Percentiles rank a stretch among this genome's conserved stretches.
phyloP scores from a whole-genome alignment of 495 filamentous ascomycete genomes.

The Amniculicola lignicola region DNA sequence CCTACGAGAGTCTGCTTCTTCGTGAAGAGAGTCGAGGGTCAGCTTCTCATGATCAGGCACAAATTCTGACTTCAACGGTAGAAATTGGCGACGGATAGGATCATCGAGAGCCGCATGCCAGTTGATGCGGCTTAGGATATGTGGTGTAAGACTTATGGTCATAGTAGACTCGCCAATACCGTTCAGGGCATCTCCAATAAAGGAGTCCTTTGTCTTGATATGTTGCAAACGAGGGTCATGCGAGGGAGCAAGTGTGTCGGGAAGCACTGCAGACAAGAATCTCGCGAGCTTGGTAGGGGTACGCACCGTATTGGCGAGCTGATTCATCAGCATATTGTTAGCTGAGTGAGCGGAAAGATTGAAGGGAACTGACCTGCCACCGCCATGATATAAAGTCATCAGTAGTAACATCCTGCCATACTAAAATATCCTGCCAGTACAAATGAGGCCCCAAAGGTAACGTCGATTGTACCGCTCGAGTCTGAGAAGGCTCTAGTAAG shows the following conservation, averaged over 20 bases:
- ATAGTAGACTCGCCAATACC: conserved; percentile 53
- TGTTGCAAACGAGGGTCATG: conserved; percentile 31
- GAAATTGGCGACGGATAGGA: conserved; percentile 54
- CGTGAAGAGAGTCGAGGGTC: conserved; percentile 45
- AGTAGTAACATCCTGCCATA: conserved; percentile 46
- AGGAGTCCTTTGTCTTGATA: conserved; percentile 47
- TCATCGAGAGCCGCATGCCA: conserved; percentile 56
- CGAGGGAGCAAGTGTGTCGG: conserved; percentile 38
- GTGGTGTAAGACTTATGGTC: conserved; percentile 55
- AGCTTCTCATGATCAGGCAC: conserved; percentile 49
- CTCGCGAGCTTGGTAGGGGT: conserved; percentile 40
- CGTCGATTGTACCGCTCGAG: no score
- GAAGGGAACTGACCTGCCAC: conserved; percentile 50
- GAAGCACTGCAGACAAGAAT: conserved; percentile 49
- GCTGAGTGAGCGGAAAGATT: background rate
- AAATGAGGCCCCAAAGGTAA: no score
- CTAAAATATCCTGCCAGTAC: conserved; percentile 46
- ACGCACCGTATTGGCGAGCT: conserved; percentile 44
- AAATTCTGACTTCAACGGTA: conserved; percentile 51
- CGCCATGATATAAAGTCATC: conserved; percentile 47
- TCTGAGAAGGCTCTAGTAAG: no score
- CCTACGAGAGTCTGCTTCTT: conserved; percentile 45
- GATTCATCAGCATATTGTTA: background rate
- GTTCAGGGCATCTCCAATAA: conserved; percentile 50
- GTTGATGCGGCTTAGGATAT: conserved; percentile 52